Conservation (phyloP, 768 basidiomycete genomes). For the Mycena capillaripes region DNA sequence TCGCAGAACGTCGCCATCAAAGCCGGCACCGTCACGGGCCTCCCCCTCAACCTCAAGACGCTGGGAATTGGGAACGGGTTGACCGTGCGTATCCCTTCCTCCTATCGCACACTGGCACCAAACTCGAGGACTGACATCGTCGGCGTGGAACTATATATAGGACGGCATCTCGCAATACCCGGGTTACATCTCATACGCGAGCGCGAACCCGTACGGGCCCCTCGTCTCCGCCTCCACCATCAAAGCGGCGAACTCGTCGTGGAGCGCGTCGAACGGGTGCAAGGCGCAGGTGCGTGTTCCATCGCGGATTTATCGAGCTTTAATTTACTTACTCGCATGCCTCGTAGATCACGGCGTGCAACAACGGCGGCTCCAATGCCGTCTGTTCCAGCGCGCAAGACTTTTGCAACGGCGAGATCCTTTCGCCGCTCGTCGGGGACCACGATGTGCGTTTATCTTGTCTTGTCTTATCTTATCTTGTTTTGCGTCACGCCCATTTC, state of each 20-base stretch:
- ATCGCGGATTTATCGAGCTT: too few relatives aligned
- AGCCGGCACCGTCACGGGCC: slow-evolving; percentile 57
- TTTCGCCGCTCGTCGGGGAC: slow-evolving; percentile 66
- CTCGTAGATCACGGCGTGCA: slow-evolving; percentile 69
- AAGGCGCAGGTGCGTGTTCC: slow-evolving; percentile 61
- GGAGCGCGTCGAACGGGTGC: slow-evolving; percentile 60
- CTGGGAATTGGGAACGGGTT: slow-evolving; percentile 76
- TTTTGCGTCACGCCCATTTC: too few relatives aligned
- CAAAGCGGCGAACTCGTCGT: slow-evolving; percentile 57
- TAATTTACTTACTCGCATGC: too few relatives aligned
- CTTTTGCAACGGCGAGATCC: slow-evolving; percentile 70
- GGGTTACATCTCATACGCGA: slow-evolving; percentile 69
- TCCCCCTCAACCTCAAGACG: slow-evolving; percentile 69
- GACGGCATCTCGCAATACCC: slow-evolving; percentile 68
- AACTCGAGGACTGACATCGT: too few relatives aligned
- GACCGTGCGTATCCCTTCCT: slow-evolving; percentile 51
- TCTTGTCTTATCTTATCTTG: neutral
- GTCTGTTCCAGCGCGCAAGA: slow-evolving; percentile 70
- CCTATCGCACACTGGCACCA: too few relatives aligned
- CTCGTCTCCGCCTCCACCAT: slow-evolving; percentile 62
- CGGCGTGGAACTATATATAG: too few relatives aligned
- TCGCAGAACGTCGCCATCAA: slow-evolving; percentile 71
- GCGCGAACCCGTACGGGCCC: slow-evolving; percentile 67
- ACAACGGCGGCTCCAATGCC: slow-evolving; percentile 59
- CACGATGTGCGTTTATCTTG: slow-evolving; percentile 57